These are phyloP conservation scores for Ogataea salicorniae DNA, from an alignment of 805 yeast species.

Conservation along the genomic window DNA sequence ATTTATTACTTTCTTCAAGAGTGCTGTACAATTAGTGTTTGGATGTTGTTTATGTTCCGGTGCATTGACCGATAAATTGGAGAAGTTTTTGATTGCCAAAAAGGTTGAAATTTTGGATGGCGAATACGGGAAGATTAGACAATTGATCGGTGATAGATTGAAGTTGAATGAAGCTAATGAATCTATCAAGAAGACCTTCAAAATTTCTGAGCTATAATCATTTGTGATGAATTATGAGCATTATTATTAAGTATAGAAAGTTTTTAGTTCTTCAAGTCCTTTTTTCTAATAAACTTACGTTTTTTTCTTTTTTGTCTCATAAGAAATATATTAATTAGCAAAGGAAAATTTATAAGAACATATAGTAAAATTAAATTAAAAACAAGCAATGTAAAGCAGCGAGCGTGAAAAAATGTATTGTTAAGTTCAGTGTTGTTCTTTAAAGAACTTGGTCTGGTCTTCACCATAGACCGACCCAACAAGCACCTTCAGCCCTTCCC, in stretches of 20 bases:
- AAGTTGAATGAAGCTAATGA: constrained; percentile 22
- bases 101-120: constrained; percentile 19
- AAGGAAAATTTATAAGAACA: no score
- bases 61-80: constrained; percentile 12
- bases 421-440: constrained; percentile 12
- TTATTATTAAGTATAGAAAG: no score
- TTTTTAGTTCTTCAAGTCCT: no score
- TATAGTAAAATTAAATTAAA: not conserved
- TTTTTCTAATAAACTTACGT: no score
- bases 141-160: constrained; percentile 21
- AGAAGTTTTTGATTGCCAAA: constrained; percentile 18
- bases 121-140: constrained; percentile 16
- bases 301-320: no score
- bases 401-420: not conserved
- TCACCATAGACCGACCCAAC: constrained; percentile 49
- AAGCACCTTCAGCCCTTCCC: constrained; percentile 43
- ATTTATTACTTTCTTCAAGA: constrained; percentile 38
- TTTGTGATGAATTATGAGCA: not conserved
- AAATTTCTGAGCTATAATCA: not conserved
- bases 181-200: constrained; percentile 6
- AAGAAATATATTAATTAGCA: no score
- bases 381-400: not conserved
- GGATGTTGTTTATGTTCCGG: constrained; percentile 24
- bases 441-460: constrained; percentile 20
- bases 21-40: constrained; percentile 39